Base-by-base conservation (phyloP, 2,329 filamentous ascomycete species). In the Fusarium metavorans region DNA sequence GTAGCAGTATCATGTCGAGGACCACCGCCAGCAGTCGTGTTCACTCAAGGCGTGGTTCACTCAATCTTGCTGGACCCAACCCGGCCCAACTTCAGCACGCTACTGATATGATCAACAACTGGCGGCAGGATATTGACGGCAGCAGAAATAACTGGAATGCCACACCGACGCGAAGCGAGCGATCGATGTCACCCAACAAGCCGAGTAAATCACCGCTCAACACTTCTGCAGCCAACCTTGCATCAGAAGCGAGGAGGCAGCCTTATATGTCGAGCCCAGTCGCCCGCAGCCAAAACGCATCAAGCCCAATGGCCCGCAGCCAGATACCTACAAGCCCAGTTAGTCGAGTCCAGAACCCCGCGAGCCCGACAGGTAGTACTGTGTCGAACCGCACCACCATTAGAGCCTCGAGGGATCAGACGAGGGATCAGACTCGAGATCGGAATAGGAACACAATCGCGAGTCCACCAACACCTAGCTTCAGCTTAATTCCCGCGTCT, bases 21-120 rank as follows among this genome's bases (percentile, higher is more conserved):
- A 87, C 85, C 1, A 91, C 88, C 72, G 83, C 82, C 2, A 84
- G 85, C 66, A 87, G 86, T 67, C 84, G 86, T 71, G 76, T 80
- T 2, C 86, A 86, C 41, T 91, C 89, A 13, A 82, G 89, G 32
- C 84, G 89, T 8, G 88, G 87, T 10, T 92, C 91, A 2, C 83
- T 92, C 3, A 83, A 83, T 14, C 77, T 82, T n/a, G 77, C 71
- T 25, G 74, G 74, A 6, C 80, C 74, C 4, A 81, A 76, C 16
- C 71, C 74, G 2, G 70, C 75, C 16, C 81, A 79, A 20, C 72
- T 78, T 16, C 84, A 82, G 68, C 81, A 79, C 56, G 77, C 82
- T 1, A 86, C 92, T 1, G 96, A 98, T 73, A 90, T 94, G 18
- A 98, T 98, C 74, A 88, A 97, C 74, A 93, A 91, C 59, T 99